phyloP scores from a whole-genome alignment of 2,329 filamentous ascomycete genomes.

The Epichloe coenophiala region DNA sequence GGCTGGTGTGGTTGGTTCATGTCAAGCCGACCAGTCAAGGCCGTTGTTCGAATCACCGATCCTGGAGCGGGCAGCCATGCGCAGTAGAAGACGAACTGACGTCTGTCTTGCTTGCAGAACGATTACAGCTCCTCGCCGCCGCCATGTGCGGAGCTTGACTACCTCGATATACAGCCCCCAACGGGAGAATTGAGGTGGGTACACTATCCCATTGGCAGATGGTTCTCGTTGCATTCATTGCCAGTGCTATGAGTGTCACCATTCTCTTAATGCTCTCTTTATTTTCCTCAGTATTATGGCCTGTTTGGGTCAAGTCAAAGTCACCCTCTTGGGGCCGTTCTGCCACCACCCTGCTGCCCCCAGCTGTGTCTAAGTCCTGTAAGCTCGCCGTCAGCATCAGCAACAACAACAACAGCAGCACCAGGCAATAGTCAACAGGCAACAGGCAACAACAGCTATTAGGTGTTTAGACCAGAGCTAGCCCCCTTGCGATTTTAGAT shows the following conservation, averaged over 20 bases:
- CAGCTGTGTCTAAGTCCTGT: not conserved
- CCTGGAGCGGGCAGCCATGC: constrained; percentile 3
- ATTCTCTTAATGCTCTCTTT: not conserved
- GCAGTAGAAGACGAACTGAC: constrained; percentile 12
- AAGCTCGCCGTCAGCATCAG: not conserved
- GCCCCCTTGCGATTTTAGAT: not conserved
- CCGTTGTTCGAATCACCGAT: constrained; percentile 1
- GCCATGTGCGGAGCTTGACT: constrained; percentile 33
- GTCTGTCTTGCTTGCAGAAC: constrained; percentile 23
- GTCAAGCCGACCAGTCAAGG: constrained; percentile 1
- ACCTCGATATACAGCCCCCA: constrained; percentile 36
- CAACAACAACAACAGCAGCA: not conserved
- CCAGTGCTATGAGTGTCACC: constrained; percentile 6
- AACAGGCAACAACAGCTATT: not conserved
- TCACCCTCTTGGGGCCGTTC: not conserved
- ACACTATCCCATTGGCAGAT: constrained; percentile 10
- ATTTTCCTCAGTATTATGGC: not conserved
- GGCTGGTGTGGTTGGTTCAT: constrained; percentile 4
- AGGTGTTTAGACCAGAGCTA: not conserved
- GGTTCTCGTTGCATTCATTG: constrained; percentile 6
- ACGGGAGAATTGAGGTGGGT: constrained; percentile 43
- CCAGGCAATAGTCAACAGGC: not conserved
- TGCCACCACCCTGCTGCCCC: constrained; percentile 1
- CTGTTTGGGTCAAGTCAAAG: not conserved
- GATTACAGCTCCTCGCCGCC: constrained; percentile 42